A percentile compares a stretch with the other conserved stretches of the same genome.
phyloP scores from a whole-genome alignment of 495 filamentous ascomycete species.

The Trichocladium uniseriatum region DNA sequence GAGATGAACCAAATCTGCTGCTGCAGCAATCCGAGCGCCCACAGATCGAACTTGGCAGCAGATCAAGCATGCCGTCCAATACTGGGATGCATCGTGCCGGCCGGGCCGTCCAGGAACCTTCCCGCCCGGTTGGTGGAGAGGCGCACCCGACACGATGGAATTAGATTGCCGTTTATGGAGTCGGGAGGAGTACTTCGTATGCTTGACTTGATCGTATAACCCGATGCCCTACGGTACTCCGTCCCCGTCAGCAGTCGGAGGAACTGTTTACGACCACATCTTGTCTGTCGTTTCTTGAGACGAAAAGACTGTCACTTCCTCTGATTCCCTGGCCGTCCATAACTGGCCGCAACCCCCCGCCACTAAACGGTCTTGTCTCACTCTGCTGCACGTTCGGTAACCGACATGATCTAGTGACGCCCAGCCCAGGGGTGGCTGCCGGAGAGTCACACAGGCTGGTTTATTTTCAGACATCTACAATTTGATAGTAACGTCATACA shows the following conservation, averaged over 20 bases:
- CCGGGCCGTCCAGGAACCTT: not conserved
- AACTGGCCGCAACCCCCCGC: not conserved
- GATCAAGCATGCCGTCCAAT: not conserved
- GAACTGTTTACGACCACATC: no score
- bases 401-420: slow-evolving; percentile 6
- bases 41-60: not conserved
- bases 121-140: no score
- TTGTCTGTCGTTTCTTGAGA: no score
- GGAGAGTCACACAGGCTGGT: not conserved
- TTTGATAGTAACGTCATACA: slow-evolving; percentile 65
- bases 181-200: no score
- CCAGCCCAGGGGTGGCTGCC: not conserved
- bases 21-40: not conserved
- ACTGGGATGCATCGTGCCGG: not conserved
- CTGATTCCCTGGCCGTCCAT: no score
- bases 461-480: slow-evolving; percentile 31
- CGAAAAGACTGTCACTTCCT: no score
- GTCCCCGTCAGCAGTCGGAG: no score
- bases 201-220: no score
- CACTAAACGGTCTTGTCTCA: slow-evolving; percentile 4
- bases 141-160: no score
- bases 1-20: not conserved
- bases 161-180: no score
- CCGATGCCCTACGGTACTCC: no score
- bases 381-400: not conserved